Evolutionary conservation across 2,329 filamentous ascomycete species (phyloP), one percentile per base, ranked within the genome.

Genomic region (Diaporthe nobilis): DNA sequence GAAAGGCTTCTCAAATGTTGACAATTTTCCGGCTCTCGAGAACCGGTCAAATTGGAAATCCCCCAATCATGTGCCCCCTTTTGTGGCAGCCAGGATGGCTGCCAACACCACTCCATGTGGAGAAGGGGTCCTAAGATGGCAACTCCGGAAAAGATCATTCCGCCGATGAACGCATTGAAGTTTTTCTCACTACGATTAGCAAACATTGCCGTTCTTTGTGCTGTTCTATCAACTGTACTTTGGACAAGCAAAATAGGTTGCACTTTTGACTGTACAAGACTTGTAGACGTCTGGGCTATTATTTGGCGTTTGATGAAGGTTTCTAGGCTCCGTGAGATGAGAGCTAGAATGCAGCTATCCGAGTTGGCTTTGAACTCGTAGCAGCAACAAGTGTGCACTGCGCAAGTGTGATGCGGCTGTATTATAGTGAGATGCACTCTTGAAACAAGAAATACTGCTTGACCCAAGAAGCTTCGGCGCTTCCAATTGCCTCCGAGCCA

Each of bases 21-120:
- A 44, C 39, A 63, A 63, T 44, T 44, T 31, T 63, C 60, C 60
- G 60, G 39, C 25, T 39, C 42, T 28, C 47, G 15, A 47, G 39
- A 31, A 31, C 0, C 60, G 60, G 60, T 31, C n/a, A 63, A 63
- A 44, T 63, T 42, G 22, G 60, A 63, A 63, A 63, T 63, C 60
- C 60, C 60, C 60, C 60, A 63, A 63, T 63, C 60, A 63, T 31
- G 39, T 47, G n/a, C n/a, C 13, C 60, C 39, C 39, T 31, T 63
- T 47, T 10, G 15, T 28, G 60, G 39, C 39, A 10, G 17, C 60
- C 15, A 63, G 60, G 60, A 31, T 63, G 60, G 12, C 15, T 63
- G 60, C 60, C 39, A 63, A 63, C 60, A 63, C 60, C 60, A 31
- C 25, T 1, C 42, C 31, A 31, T 63, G 60, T 63, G 60, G 60